Base-by-base conservation (phyloP, 371 early-diverging fungal species). In the Catenaria anguillulae region DNA sequence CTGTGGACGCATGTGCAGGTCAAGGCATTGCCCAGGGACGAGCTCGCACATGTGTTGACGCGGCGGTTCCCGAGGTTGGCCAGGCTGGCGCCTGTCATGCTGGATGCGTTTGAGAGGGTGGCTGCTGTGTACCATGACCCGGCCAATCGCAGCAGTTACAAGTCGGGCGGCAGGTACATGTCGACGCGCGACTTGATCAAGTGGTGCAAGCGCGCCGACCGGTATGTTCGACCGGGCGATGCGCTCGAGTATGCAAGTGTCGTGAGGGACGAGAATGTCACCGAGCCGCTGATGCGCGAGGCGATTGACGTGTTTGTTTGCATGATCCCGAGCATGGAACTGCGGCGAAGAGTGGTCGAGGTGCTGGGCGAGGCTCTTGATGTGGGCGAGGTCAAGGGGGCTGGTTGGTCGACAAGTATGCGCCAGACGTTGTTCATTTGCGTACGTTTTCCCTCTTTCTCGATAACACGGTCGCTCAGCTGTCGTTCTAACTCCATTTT, bases 231-330 rank as follows among this genome's bases (percentile, higher is more conserved):
- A n/a, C 21, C 55, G 29, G 10, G 10, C 10, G 10, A 40, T 40
- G 33, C 26, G 15, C 26, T 42, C 19, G 34, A 12, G 13, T 36
- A 34, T 43, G 24, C 65, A 33, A 23, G n/a, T 43, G 31, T 55
- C 19, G 26, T 29, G 33, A 21, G 54, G 29, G 36, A 62, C 42
- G 21, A 43, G 40, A 33, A 68, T 23, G 43, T 58, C n/a, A 60
- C 66, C 0, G 78, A 79, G 56, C 60, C 62, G 21, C 33, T 77
- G 43, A 66, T 73, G 42, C 54, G 66, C 17, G 95, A 95, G 71
- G 97, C 89, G 0, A 80, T 84, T 21, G 96, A 95, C 68, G 84
- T 85, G 56, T 93, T 96, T 65, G 84, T 85, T 33, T 84, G 84
- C 50, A 88, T 89, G 85, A 84, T 92, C 60, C 71, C 86, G 8